phyloP scores from a whole-genome alignment of 805 yeast species.

The Ogataea kodamae region DNA sequence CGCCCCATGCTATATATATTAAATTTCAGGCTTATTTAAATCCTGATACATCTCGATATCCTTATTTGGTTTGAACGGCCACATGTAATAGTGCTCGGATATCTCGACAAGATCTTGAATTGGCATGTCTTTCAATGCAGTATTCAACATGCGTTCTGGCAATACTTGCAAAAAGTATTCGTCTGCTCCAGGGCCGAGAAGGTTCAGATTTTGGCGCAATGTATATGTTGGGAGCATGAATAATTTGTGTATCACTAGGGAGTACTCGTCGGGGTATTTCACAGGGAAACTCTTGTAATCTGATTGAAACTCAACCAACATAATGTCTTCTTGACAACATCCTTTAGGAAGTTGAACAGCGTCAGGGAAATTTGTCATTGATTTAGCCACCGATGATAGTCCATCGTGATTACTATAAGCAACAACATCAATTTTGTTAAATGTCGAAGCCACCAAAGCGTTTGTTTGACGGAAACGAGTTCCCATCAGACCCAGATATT shows the following conservation, averaged over 20 bases:
- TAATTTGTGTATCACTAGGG: slow-evolving; percentile 61
- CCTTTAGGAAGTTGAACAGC: slow-evolving; percentile 24
- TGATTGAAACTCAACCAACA: slow-evolving; percentile 33
- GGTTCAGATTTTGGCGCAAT: slow-evolving; percentile 44
- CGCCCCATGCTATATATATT: slow-evolving; percentile 1
- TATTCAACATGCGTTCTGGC: slow-evolving; percentile 39
- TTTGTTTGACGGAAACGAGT: slow-evolving; percentile 55
- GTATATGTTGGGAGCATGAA: slow-evolving; percentile 41
- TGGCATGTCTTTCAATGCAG: slow-evolving; percentile 46
- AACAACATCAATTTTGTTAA: slow-evolving; percentile 53
- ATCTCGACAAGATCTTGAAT: slow-evolving; percentile 53
- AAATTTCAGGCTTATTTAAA: background rate
- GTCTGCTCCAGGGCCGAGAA: slow-evolving; percentile 80
- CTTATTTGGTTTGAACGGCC: slow-evolving; percentile 78
- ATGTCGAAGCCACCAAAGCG: slow-evolving; percentile 61
- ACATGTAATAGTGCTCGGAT: slow-evolving; percentile 50
- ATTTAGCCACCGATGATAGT: slow-evolving; percentile 12
- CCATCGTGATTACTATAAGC: slow-evolving; percentile 39
- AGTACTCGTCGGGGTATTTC: slow-evolving; percentile 52
- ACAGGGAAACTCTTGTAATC: slow-evolving; percentile 28
- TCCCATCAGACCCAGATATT: slow-evolving; percentile 56
- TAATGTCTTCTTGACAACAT: slow-evolving; percentile 22
- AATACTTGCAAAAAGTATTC: slow-evolving; percentile 42
- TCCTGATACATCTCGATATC: slow-evolving; percentile 24
- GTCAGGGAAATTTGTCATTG: slow-evolving; percentile 14